Conservation (phyloP, 805 yeast genomes). For the Starmerella floris region DNA sequence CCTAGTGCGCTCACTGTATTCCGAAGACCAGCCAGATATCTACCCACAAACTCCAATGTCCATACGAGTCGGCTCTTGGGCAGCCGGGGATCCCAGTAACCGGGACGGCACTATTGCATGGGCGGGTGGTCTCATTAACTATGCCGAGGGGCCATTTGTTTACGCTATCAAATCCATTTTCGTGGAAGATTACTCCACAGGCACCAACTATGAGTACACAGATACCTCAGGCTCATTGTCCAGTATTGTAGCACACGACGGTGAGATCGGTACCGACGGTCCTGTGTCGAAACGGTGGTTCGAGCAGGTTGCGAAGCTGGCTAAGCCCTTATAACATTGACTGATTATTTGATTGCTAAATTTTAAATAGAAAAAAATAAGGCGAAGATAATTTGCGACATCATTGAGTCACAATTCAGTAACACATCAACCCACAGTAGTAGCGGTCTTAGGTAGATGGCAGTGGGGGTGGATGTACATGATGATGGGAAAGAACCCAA, state of each 20-base stretch:
- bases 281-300: conserved; percentile 22
- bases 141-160: conserved; percentile 34
- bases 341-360: too few relatives aligned
- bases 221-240: conserved; percentile 32
- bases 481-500: too few relatives aligned
- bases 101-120: conserved; percentile 51
- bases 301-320: conserved; percentile 25
- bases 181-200: conserved; percentile 47
- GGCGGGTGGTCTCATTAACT: conserved; percentile 59
- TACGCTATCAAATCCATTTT: conserved; percentile 48
- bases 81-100: conserved; percentile 37
- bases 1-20: conserved; percentile 47
- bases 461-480: too few relatives aligned
- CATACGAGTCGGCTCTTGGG: conserved; percentile 47
- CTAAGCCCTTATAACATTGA: conserved; percentile 22
- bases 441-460: too few relatives aligned
- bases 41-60: conserved; percentile 87
- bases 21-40: conserved; percentile 40
- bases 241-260: conserved; percentile 32
- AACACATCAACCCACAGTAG: too few relatives aligned
- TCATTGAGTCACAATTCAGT: too few relatives aligned
- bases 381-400: too few relatives aligned
- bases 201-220: conserved; percentile 32
- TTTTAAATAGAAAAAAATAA: too few relatives aligned
- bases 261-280: conserved; percentile 40